Evolutionary conservation across 306 rosid genomes (phyloP), one percentile per base, ranked within the genome.

Genomic region (Fagus sylvatica): DNA sequence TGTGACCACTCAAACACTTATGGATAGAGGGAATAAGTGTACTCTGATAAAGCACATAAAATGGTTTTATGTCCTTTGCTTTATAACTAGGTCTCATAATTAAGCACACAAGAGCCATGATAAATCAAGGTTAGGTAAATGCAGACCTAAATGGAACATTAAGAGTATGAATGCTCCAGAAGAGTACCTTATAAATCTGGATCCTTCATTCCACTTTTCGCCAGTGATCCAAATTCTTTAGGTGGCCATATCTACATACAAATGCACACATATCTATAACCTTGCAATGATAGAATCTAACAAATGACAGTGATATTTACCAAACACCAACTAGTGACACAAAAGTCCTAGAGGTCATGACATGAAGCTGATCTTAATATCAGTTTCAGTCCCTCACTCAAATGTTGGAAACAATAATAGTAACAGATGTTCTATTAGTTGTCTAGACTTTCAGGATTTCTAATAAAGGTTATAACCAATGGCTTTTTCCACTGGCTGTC

Each of bases 211-310:
- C 77, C 71, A 7, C 61, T 84, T 67, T 73, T 81, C 79, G 62
- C 74, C 83, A 91, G 62, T 9, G 87, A 84, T 79, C 98, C 98
- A 85, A 91, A 91, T 41, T 46, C 78, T 73, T 80, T 54, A 71
- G 81, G 88, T 8, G 98, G 97, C 83, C 67, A 86, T 55, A 90
- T 73, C 98, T 93, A 70, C 60, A 56, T 53, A 76, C 11, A 67
- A 78, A 57, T 33, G 22, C 82, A 10, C 51, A 64, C 56, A 78
- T 7, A 37, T 53, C 78, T 28, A 80, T 60, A 17, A 46, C 19
- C 10, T 34, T 9, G 43, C 53, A 60, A 46, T n/a, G 33, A 39
- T 2, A 68, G 4, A 76, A 68, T 41, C 6, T 7, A 68, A 76
- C 13, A 68, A 41, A 54, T 33, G 13, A 15, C 8, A 16, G 48